A percentile compares a stretch with the other conserved stretches of the same genome.
phyloP scores from a whole-genome alignment of 2,329 filamentous ascomycete species.

The Penicillium sp. region DNA sequence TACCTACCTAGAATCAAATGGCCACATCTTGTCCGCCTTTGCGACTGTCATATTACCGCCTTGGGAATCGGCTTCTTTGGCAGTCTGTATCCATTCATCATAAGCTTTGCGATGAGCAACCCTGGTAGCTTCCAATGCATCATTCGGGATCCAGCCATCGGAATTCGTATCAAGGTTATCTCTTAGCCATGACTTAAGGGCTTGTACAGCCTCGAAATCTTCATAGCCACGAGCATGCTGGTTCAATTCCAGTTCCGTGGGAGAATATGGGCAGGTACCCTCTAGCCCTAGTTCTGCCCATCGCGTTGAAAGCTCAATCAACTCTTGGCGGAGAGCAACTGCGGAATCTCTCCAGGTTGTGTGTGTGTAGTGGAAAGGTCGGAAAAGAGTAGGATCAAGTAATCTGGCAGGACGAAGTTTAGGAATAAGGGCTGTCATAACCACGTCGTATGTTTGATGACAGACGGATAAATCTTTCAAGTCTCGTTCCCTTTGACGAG shows the following conservation, averaged over 20 bases:
- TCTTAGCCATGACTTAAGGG: slow-evolving; percentile 31
- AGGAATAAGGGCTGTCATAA: slow-evolving; percentile 23
- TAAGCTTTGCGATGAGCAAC: slow-evolving; percentile 31
- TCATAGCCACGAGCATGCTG: slow-evolving; percentile 30
- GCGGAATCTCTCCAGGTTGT: slow-evolving; percentile 31
- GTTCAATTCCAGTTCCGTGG: slow-evolving; percentile 27
- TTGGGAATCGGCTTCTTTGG: slow-evolving; percentile 22
- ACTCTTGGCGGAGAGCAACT: slow-evolving; percentile 30
- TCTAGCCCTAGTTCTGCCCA: slow-evolving; percentile 29
- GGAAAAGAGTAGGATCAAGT: slow-evolving; percentile 31
- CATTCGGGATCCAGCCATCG: slow-evolving; percentile 37
- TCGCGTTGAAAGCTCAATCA: slow-evolving; percentile 31
- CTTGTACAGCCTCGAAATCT: slow-evolving; percentile 33
- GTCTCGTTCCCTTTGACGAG: slow-evolving; percentile 13
- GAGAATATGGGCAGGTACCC: slow-evolving; percentile 29
- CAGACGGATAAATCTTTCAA: slow-evolving; percentile 31
- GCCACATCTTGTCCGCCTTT: slow-evolving; percentile 31
- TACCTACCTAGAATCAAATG: slow-evolving; percentile 28
- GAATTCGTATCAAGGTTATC: slow-evolving; percentile 29
- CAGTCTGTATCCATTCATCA: slow-evolving; percentile 33
- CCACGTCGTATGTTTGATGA: slow-evolving; percentile 32
- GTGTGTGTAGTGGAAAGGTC: slow-evolving; percentile 35
- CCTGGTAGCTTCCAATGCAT: slow-evolving; percentile 30
- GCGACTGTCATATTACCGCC: slow-evolving; percentile 24
- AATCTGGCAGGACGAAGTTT: slow-evolving; percentile 29